Evolutionary conservation across 345 rosid genomes (phyloP), one percentile per base, ranked within the genome.

Genomic region (Citrus reticulata): DNA sequence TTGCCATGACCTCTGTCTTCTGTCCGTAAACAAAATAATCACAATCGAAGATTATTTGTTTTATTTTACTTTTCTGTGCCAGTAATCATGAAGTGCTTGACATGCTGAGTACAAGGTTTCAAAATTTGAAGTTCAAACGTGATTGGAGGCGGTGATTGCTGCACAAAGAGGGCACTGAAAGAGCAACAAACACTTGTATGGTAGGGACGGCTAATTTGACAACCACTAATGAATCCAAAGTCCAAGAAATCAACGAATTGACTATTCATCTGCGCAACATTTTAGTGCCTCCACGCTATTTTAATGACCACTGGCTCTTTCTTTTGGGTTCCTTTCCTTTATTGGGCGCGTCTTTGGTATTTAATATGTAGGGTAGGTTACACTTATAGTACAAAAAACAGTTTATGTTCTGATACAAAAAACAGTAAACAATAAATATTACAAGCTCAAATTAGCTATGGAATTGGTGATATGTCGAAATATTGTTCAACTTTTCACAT

Each of bases 61-160:
- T 34, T 16, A 1, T 34, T 58, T 57, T 22, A 4, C 29, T 49
- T 34, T 17, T 39, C 40, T 10, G 5, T 67, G 4, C 14, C 16
- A 29, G 32, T 4, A 62, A 62, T 62, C 67, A 62, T 46, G 4
- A 42, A 55, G 34, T 67, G 73, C 60, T 51, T 77, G 84, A 71
- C 78, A 46, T 27, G 2, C 22, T 1, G 40, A 6, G 27, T 46
- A 13, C 1, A 2, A 9, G 14, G 40, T 61, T 51, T 70, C 42
- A 16, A 63, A 60, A 51, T 32, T 24, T n/a, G 19, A 46, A 65
- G 55, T 73, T 5, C 34, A 70, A 46, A 87, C 92, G 89, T 74
- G 86, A 89, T 79, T 86, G 46, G 35, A 63, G 92, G 92, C 89
- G 80, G 51, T 78, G 81, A 80, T 84, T 76, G 76, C 39, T 80